Conservation (phyloP, 2,329 filamentous ascomycete genomes). For the Scedosporium boydii region DNA sequence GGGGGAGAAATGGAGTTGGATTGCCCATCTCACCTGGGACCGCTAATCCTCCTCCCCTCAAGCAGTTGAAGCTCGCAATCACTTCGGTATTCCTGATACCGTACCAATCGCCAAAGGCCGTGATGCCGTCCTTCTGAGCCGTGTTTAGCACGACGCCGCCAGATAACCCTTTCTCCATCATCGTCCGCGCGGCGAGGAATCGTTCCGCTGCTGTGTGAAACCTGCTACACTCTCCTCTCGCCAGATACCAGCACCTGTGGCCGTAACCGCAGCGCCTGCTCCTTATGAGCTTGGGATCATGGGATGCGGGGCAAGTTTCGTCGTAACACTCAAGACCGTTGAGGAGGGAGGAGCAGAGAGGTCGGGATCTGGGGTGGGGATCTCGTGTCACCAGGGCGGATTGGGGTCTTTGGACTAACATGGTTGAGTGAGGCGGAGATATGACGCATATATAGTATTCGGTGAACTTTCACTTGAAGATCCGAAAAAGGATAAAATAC, state of each 20-base stretch:
- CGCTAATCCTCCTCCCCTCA: background rate
- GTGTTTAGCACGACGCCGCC: background rate
- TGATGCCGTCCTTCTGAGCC: background rate
- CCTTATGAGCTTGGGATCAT: background rate
- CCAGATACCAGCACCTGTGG: background rate
- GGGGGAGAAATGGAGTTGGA: background rate
- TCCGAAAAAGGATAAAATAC: too few species aligned
- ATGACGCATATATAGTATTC: background rate
- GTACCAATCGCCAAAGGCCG: background rate
- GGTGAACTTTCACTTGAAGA: background rate
- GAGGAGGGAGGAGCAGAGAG: background rate
- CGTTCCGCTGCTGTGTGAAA: background rate
- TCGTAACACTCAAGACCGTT: background rate
- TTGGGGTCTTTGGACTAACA: background rate
- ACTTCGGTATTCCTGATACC: background rate
- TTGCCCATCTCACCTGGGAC: conserved; percentile 1
- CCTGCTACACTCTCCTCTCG: background rate
- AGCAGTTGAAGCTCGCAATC: conserved; percentile 2
- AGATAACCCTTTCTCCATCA: background rate
- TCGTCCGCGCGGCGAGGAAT: background rate
- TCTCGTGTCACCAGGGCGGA: background rate
- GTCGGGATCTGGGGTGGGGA: background rate
- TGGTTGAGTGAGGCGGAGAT: background rate
- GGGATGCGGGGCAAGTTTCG: background rate
- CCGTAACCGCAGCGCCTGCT: background rate